Evolutionary conservation across 306 rosid species (phyloP).

Genomic region (Styphnolobium japonicum): DNA sequence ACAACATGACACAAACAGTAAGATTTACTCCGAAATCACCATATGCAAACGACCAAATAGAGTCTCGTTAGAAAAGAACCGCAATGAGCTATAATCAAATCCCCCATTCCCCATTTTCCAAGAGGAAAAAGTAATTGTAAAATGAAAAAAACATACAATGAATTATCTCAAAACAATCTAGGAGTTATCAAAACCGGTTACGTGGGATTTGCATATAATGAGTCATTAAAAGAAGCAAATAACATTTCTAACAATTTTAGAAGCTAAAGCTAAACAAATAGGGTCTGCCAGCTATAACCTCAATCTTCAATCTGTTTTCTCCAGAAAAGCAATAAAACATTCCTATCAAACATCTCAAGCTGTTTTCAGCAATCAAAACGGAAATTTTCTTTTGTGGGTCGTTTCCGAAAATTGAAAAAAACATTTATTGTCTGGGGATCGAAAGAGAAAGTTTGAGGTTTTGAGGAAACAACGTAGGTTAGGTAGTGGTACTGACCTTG

Average conservation of each 20-base stretch:
- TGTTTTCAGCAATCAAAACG: neutral
- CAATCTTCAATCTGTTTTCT: neutral
- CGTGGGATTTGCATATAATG: neutral
- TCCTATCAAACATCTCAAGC: too few relatives aligned
- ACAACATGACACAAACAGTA: neutral
- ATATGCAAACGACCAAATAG: neutral
- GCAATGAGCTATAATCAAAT: too few relatives aligned
- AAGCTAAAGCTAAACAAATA: too few relatives aligned
- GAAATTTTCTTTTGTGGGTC: neutral
- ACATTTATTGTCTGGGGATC: neutral
- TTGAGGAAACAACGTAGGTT: neutral
- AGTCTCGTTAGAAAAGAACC: neutral
- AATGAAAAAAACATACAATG: too few relatives aligned
- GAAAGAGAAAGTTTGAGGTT: slow-evolving; percentile 14
- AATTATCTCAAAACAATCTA: too few relatives aligned
- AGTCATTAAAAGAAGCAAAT: neutral
- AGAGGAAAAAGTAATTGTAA: neutral
- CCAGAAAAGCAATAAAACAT: neutral
- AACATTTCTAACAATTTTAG: neutral
- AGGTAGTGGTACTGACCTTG: slow-evolving; percentile 48
- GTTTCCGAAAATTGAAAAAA: neutral
- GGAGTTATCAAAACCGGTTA: neutral
- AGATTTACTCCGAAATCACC: neutral
- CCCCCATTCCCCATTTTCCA: too few relatives aligned
- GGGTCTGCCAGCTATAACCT: too few relatives aligned